phyloP scores from a whole-genome alignment of 164 flowering plant genomes.

The Berberis thunbergii region DNA sequence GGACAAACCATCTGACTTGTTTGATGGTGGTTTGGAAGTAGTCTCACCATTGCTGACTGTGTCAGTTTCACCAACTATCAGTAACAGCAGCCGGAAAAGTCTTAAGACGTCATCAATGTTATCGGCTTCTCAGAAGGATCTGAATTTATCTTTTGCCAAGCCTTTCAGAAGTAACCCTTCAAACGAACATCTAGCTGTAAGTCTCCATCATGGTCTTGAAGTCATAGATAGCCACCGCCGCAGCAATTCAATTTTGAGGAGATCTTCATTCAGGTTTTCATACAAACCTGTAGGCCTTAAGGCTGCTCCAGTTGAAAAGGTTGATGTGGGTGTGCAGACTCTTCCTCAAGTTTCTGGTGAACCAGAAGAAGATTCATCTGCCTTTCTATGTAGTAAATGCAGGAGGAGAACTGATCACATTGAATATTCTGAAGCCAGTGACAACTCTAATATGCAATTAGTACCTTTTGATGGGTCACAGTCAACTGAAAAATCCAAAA shows the following conservation, averaged over 20 bases:
- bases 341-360: conserved; percentile 22
- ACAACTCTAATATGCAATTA: conserved; percentile 37
- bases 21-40: conserved; percentile 12
- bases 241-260: conserved; percentile 42
- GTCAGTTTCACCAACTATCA: conserved; percentile 61
- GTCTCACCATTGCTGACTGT: conserved; percentile 21
- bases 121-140: conserved; percentile 51
- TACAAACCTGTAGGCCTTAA: conserved; percentile 45
- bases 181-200: conserved; percentile 63
- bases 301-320: conserved; percentile 41
- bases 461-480: conserved; percentile 51
- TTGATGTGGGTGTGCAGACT: conserved; percentile 81
- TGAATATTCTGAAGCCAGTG: conserved; percentile 32
- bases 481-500: conserved; percentile 42
- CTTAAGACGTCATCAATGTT: conserved; percentile 49
- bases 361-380: conserved; percentile 17
- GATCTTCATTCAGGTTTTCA: conserved; percentile 73
- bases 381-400: conserved; percentile 54
- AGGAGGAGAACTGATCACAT: conserved; percentile 24
- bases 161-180: conserved; percentile 23
- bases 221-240: conserved; percentile 50
- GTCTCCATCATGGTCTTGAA: conserved; percentile 84
- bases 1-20: conserved; percentile 9
- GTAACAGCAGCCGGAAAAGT: conserved; percentile 57
- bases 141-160: conserved; percentile 26